Conservation (phyloP, 2,329 filamentous ascomycete species). For the Aspergillus ruber region DNA sequence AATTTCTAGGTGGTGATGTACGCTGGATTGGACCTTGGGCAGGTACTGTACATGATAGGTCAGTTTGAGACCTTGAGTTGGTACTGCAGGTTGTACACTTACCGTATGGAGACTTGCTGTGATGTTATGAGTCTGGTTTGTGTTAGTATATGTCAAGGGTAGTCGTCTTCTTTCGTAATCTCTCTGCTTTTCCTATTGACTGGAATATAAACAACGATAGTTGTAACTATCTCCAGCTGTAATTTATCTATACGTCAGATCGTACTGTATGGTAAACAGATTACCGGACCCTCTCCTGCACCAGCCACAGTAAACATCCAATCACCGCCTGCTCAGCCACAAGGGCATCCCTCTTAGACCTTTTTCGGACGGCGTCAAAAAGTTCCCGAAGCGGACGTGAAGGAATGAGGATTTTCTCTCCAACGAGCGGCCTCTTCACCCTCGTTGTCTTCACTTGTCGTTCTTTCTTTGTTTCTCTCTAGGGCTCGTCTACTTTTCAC, state of each 20-base stretch:
- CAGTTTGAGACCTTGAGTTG: constrained; percentile 11
- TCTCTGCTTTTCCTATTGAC: not conserved
- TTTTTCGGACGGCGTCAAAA: constrained; percentile 8
- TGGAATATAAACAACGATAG: too few relatives aligned
- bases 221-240: not conserved
- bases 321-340: constrained; percentile 4
- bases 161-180: not conserved
- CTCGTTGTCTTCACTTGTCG: constrained; percentile 4
- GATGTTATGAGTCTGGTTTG: not conserved
- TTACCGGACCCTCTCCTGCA: constrained; percentile 1
- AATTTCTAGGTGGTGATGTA: not conserved
- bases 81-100: constrained; percentile 5
- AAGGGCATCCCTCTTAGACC: not conserved
- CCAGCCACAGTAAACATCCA: constrained; percentile 5
- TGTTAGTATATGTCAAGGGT: not conserved
- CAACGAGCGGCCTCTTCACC: constrained; percentile 15
- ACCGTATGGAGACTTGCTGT: not conserved
- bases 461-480: not conserved
- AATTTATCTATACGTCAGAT: not conserved
- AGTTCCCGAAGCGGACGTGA: constrained; percentile 12
- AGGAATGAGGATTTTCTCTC: constrained; percentile 13
- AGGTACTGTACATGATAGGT: constrained; percentile 11
- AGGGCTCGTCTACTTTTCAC: not conserved
- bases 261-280: not conserved
- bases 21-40: not conserved